These are phyloP conservation scores for Lepidium sativum DNA, from an alignment of 345 rosid species.

Conservation along the genomic window DNA sequence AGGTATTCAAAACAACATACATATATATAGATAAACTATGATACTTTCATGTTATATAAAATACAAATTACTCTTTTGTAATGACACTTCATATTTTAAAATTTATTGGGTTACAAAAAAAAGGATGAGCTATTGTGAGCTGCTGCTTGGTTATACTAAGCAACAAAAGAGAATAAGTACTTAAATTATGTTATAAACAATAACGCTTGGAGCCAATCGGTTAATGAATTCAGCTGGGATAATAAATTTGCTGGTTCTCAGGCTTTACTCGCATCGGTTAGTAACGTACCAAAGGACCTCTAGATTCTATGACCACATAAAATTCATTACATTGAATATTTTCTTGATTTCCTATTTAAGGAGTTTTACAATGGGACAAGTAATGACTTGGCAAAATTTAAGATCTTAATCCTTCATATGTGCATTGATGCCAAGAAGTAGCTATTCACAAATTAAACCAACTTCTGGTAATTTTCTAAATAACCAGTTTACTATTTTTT, in stretches of 20 bases:
- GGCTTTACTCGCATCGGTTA: constrained; percentile 53
- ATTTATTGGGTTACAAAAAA: too few species aligned
- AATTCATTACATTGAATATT: background rate
- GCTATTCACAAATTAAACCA: constrained; percentile 50
- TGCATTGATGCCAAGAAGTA: constrained; percentile 74
- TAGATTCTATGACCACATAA: background rate
- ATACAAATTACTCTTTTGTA: too few species aligned
- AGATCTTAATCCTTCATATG: constrained; percentile 57
- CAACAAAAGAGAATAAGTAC: too few species aligned
- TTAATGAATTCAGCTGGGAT: constrained; percentile 90
- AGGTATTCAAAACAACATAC: too few species aligned
- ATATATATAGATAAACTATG: too few species aligned
- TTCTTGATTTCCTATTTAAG: constrained; percentile 22
- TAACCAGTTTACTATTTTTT: background rate
- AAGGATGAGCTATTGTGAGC: too few species aligned
- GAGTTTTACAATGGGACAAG: constrained; percentile 48
- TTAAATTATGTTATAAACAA: too few species aligned
- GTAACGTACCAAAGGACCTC: background rate
- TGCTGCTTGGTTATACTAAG: too few species aligned
- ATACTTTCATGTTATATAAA: too few species aligned
- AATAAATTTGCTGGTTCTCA: constrained; percentile 73
- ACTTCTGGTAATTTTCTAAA: constrained; percentile 49
- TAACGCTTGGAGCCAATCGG: constrained; percentile 74
- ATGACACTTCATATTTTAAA: too few species aligned
- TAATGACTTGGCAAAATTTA: constrained; percentile 41